phyloP scores from a whole-genome alignment of 306 rosid genomes.

The Rubus idaeus region DNA sequence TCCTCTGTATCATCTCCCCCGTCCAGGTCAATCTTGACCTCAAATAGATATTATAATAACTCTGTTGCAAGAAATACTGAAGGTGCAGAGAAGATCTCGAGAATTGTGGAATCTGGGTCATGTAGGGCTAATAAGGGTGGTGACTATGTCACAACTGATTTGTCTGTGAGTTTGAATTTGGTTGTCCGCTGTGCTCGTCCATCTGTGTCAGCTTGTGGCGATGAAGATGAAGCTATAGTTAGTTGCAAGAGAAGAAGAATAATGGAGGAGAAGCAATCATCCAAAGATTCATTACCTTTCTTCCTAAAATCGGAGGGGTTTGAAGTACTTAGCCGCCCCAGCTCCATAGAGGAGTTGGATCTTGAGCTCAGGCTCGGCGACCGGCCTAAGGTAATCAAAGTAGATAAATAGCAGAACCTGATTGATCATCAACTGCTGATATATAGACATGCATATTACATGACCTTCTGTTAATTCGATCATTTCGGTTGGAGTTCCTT shows the following conservation, averaged over 20 bases:
- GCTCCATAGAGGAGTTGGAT: slow-evolving; percentile 51
- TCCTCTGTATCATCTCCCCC: slow-evolving; percentile 33
- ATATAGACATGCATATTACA: slow-evolving; percentile 1
- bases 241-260: slow-evolving; percentile 64
- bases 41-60: slow-evolving; percentile 26
- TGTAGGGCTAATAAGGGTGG: slow-evolving; percentile 25
- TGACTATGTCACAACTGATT: slow-evolving; percentile 30
- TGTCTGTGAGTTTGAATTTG: slow-evolving; percentile 45
- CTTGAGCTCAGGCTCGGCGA: slow-evolving; percentile 58
- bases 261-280: slow-evolving; percentile 31
- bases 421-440: slow-evolving; percentile 19
- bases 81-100: slow-evolving; percentile 35
- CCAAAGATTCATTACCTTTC: slow-evolving; percentile 28
- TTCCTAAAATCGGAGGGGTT: slow-evolving; percentile 36
- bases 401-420: slow-evolving; percentile 21
- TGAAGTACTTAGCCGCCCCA: slow-evolving; percentile 26
- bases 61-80: slow-evolving; percentile 18
- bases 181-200: slow-evolving; percentile 28
- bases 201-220: slow-evolving; percentile 7
- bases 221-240: slow-evolving; percentile 16
- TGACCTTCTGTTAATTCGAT: slow-evolving; percentile 17
- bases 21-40: slow-evolving; percentile 40
- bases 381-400: slow-evolving; percentile 39
- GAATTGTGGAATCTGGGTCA: slow-evolving; percentile 35
- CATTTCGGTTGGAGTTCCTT: slow-evolving; percentile 20